Conservation (phyloP, 2,329 filamentous ascomycete genomes). For the Didymella exigua region DNA sequence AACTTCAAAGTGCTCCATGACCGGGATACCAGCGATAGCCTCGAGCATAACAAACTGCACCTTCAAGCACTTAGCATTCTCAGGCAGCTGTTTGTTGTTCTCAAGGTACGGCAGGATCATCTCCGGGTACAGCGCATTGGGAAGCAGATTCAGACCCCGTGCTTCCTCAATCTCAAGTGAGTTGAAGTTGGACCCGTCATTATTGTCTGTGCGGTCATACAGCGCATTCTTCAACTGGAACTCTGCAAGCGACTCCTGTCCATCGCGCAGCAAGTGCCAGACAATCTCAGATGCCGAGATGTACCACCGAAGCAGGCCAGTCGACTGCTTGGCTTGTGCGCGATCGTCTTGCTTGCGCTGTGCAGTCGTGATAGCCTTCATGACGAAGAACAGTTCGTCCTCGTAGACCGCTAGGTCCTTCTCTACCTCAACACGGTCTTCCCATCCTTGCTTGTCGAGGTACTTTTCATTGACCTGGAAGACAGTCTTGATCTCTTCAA, state of each 20-base stretch:
- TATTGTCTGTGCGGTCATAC: slow-evolving; percentile 95
- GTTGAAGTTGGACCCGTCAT: slow-evolving; percentile 95
- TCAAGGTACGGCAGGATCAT: slow-evolving; percentile 93
- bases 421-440: slow-evolving; percentile 86
- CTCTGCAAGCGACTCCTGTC: slow-evolving; percentile 86
- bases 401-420: slow-evolving; percentile 87
- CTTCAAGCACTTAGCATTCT: slow-evolving; percentile 81
- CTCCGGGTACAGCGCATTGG: slow-evolving; percentile 90
- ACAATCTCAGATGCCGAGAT: slow-evolving; percentile 95
- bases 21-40: slow-evolving; percentile 94
- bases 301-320: slow-evolving; percentile 85
- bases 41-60: slow-evolving; percentile 99
- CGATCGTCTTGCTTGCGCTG: slow-evolving; percentile 81
- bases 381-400: slow-evolving; percentile 98
- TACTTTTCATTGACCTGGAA: slow-evolving; percentile 92
- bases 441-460: slow-evolving; percentile 87
- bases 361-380: slow-evolving; percentile 98
- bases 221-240: slow-evolving; percentile 89
- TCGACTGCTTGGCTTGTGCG: slow-evolving; percentile 67
- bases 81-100: slow-evolving; percentile 58
- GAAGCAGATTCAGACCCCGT: slow-evolving; percentile 85
- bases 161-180: slow-evolving; percentile 86
- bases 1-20: slow-evolving; percentile 96
- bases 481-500: slow-evolving; percentile 94
- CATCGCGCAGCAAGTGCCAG: slow-evolving; percentile 92